Evolutionary conservation across 2,329 filamentous ascomycete genomes (phyloP), one percentile per base, ranked within the genome.

Genomic region (Colletotrichum camelliae): DNA sequence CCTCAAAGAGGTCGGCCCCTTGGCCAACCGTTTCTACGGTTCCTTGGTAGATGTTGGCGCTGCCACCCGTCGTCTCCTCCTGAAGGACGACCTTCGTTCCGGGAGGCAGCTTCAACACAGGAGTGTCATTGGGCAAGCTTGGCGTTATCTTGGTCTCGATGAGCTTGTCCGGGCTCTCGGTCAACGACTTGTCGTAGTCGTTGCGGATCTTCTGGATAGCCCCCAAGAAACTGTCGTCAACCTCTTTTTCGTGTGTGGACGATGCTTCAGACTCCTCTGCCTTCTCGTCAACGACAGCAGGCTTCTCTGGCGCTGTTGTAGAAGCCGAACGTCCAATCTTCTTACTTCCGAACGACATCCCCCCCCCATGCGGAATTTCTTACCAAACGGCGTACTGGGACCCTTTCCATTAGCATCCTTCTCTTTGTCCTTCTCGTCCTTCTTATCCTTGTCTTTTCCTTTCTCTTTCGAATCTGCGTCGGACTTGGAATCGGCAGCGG

Each of bases 31-130:
- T 92, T 72, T 92, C 94, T 4, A 98, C 95, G 4, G 94, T 98
- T 33, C 97, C 96, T 80, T 97, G 91, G 82, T 98, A 99, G 13
- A 98, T 88, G 86, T 98, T 97, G 33, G 95, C 95, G 73, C 90
- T 93, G 68, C 92, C 92, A 52, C 92, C 93, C 8, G 88, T 89
- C 3, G 91, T 93, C 82, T 94, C 93, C 80, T 94, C 92, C 80
- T 94, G 92, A 65, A 94, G 91, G 69, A 94, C 92, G 61, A 94
- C 89, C 79, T 91, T 92, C 35, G 92, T 94, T 55, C 89, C 91
- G 2, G 89, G 85, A 1, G 95, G 94, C 6, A 94, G 90, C 80
- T 94, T 95, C 48, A 97, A 85, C 9, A 95, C 91, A 0, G 95
- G 95, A 1, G 94, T 95, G 77, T 97, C 95, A 76, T 89, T 92